Evolutionary conservation across 441 rosid species (phyloP), one percentile per base, ranked within the genome.

Genomic region (Rhodomyrtus psidioides): DNA sequence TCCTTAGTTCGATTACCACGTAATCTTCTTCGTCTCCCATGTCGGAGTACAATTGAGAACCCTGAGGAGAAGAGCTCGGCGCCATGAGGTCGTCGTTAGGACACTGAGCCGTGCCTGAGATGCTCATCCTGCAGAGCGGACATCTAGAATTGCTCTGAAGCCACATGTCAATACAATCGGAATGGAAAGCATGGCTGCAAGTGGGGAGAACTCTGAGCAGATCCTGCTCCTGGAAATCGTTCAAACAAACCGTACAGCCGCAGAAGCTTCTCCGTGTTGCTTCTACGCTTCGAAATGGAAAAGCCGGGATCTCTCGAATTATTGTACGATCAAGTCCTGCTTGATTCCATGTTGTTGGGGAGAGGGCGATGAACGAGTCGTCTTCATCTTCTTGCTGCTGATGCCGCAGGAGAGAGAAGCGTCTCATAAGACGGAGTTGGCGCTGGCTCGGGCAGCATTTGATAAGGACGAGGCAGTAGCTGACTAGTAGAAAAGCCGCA

Each of bases 1-100:
- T 90, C 56, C 92, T 92, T 75, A 93, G 86, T 90, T 94, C 96
- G 75, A 94, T 93, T 59, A 94, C 95, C 1, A 94, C 90, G 79
- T 90, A 94, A 81, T 94, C 93, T 24, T 92, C 91, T 26, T 92
- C 96, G 9, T 90, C 90, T 21, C 90, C 89, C 74, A 91, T 84
- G 56, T 88, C 91, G 8, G 91, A 82, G 85, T 81, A 88, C 17
- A 88, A 86, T 27, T 85, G 91, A 7, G 94, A 89, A 83, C 87
- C 94, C 81, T 89, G 95, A 70, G 95, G 95, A 0, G 98, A 93
- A 86, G 98, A 91, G 81, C 90, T 92, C 6, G 95, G 97, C 6
- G 97, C 93, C 57, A 91, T 87, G 53, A 93, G 91, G 75, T 87
- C 89, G 87, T 91, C 89, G 15, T 89, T 83, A 17, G 93, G 91